Base-by-base conservation (phyloP, 2,329 filamentous ascomycete genomes). In the Thelonectria olida region DNA sequence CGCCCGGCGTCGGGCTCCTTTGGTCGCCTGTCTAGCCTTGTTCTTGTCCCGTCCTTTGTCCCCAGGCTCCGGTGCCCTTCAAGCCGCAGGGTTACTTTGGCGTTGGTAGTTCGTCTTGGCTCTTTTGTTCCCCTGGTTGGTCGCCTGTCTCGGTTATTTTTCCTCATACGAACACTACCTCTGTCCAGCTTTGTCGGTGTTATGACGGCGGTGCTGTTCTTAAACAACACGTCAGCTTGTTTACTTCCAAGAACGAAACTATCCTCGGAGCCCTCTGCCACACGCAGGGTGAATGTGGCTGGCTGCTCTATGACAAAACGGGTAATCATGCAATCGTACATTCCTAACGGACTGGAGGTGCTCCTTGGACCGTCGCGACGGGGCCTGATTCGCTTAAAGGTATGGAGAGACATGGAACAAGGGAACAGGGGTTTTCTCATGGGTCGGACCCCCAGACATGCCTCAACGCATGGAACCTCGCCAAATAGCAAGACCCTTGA, bases 71-170 rank as follows among this genome's bases (percentile, higher is more conserved):
- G 50, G 19, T 45, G 42, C 54, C 47, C 25, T 62, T n/a, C 17
- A 45, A 58, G 54, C 34, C 54, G 27, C 41, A 54, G 42, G 42
- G 51, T 44, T 36, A 52, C 57, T 55, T 44, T 34, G 25, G 20
- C 53, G 47, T 61, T 57, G 58, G 58, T 56, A 41, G 58, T 56
- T 56, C 38, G 23, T 45, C 50, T 60, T 41, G 47, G 51, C 58
- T 31, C 38, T 19, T 27, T n/a, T 25, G 22, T n/a, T 44, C 23
- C 34, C 57, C 53, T 36, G 22, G n/a, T 49, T 25, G 38, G 41
- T 57, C 45, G 49, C 59, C 48, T 58, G 58, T 62, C 64, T 70
- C 60, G 66, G 64, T 54, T 66, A 56, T 44, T 54, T 17, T 48
- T 19, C 45, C 44, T 15, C 31, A 34, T 13, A 34, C 31, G 31